Evolutionary conservation across 306 rosid species (phyloP), one percentile per base, ranked within the genome.

Genomic region (Datisca glomerata): DNA sequence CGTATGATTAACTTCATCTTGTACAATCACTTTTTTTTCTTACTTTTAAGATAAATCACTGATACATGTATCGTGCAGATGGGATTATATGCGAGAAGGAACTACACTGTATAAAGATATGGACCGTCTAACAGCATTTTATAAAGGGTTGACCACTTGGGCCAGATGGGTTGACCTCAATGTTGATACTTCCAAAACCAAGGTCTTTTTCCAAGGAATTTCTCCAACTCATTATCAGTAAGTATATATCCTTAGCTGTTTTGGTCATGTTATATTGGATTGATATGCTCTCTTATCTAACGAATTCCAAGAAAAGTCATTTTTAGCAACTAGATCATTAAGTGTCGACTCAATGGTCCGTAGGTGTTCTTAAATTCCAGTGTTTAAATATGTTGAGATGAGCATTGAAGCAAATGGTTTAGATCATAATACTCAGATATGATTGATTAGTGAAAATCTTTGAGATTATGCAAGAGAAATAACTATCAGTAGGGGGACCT

Each of bases 151-250:
- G 48, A 77, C 24, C 17, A 89, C 98, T 27, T 89, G 98, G 98
- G 95, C 76, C 14, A 68, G 51, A 35, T 89, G 98, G 98, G 86
- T 89, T 39, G 86, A 89, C 60, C 72, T 29, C 15, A 80, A 84
- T 38, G 78, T 89, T n/a, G 72, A 89, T 40, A 55, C 95, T 21
- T 9, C 79, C 36, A 72, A 64, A 49, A 89, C 98, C 40, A 80
- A 66, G 58, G 79, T 78, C 18, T 75, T 84, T 81, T 84, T 89
- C 55, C 98, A 89, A 44, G 95, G 95, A 41, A 80, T 89, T 49
- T 89, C 98, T 51, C 98, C 98, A 6, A 89, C 98, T 24, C 98
- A 89, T 56, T 84, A 80, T 49, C 57, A 45, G 98, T 89, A 75
- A 84, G 95, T 64, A 18, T 39, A 7, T 15, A 18, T 50, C 18